Percentiles rank a stretch among this genome's conserved stretches.
phyloP scores from a whole-genome alignment of 2,329 filamentous ascomycete species.

The Neopestalotiopsis clavispora region DNA sequence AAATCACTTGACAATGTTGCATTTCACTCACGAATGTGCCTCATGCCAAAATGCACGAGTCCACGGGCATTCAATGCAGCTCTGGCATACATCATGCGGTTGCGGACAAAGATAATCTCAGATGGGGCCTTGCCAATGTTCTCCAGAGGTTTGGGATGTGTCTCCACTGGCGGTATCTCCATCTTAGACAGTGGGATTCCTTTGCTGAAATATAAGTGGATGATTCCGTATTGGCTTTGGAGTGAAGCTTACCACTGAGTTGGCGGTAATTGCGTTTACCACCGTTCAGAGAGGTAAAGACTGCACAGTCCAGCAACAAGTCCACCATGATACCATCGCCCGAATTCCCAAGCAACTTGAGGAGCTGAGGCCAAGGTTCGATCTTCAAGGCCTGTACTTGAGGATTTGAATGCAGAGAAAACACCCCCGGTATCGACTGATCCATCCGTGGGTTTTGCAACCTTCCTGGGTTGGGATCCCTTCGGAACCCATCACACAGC shows the following conservation, averaged over 20 bases:
- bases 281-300: slow-evolving; percentile 70
- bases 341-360: slow-evolving; percentile 74
- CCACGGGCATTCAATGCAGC: slow-evolving; percentile 73
- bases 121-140: slow-evolving; percentile 44
- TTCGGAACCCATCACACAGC: slow-evolving; percentile 82
- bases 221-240: too few relatives aligned
- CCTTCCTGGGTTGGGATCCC: slow-evolving; percentile 35
- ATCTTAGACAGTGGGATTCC: slow-evolving; percentile 52
- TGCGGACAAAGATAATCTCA: slow-evolving; percentile 77
- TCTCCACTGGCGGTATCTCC: slow-evolving; percentile 25
- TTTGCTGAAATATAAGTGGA: background rate
- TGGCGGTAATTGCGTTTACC: slow-evolving; percentile 75
- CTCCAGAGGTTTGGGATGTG: background rate
- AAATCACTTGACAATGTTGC: too few relatives aligned
- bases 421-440: slow-evolving; percentile 66
- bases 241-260: slow-evolving; percentile 66
- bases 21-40: slow-evolving; percentile 76
- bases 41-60: slow-evolving; percentile 73
- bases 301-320: slow-evolving; percentile 75
- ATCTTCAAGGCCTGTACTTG: slow-evolving; percentile 72
- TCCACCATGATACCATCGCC: slow-evolving; percentile 80
- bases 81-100: slow-evolving; percentile 84
- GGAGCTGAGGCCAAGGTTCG: slow-evolving; percentile 75
- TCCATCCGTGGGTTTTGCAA: slow-evolving; percentile 33
- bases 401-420: slow-evolving; percentile 68